Conservation (phyloP, 1,284 basidiomycete species). For the Stereum hirsutum region DNA sequence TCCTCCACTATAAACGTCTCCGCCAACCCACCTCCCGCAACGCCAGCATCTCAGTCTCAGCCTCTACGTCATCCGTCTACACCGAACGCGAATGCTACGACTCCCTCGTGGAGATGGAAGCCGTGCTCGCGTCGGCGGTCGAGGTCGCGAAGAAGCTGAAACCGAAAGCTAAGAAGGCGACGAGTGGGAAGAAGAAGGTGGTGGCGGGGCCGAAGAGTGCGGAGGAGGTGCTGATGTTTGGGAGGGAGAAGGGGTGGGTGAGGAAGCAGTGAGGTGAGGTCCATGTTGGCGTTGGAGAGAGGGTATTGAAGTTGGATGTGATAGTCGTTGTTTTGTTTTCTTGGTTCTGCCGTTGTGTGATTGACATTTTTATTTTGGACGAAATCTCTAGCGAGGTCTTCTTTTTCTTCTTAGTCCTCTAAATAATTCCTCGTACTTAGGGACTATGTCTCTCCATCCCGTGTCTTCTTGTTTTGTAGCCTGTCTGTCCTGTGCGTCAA, state of each 20-base stretch:
- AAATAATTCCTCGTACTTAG: no score
- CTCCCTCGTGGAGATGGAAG: conserved; percentile 48
- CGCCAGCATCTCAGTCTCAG: conserved; percentile 11
- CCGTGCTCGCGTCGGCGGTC: conserved; percentile 34
- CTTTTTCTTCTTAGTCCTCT: no score
- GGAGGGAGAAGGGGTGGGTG: conserved; percentile 45
- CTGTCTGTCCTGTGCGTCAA: no score
- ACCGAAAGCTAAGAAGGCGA: conserved; percentile 31
- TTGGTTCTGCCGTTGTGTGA: no score
- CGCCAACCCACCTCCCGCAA: conserved; percentile 33
- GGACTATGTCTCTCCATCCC: no score
- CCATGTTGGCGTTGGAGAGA: no score
- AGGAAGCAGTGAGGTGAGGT: no score
- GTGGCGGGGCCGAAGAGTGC: conserved; percentile 32
- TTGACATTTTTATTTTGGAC: no score
- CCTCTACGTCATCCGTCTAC: conserved; percentile 21
- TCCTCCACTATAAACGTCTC: conserved; percentile 61
- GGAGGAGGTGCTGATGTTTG: conserved; percentile 43
- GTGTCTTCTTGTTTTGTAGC: no score
- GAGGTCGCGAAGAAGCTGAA: conserved; percentile 23
- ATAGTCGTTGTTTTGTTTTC: no score
- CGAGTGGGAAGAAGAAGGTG: conserved; percentile 10
- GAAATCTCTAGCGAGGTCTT: no score
- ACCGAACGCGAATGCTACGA: conserved; percentile 53
- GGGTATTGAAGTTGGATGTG: no score